Evolutionary conservation across 1,139 yeast genomes (phyloP).

Genomic region (Scheffersomyces illinoinensis): DNA sequence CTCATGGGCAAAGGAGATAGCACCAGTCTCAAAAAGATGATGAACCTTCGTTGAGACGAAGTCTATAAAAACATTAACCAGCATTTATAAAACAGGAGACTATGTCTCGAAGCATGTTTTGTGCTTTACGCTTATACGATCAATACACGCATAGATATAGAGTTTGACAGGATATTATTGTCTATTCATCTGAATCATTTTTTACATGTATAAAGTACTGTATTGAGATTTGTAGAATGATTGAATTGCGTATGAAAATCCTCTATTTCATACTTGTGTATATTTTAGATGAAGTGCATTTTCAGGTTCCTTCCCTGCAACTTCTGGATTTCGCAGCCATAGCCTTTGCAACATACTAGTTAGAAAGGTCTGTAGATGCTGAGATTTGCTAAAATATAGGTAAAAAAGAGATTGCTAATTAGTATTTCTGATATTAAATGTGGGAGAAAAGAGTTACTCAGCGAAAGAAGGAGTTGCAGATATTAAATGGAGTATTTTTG

Average conservation of each 20-base stretch:
- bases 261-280: not conserved
- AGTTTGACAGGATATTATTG: not conserved
- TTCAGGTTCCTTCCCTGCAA: not conserved
- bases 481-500: too few relatives aligned
- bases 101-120: not conserved
- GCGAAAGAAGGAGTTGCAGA: too few relatives aligned
- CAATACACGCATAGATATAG: not conserved
- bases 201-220: not conserved
- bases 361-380: too few relatives aligned
- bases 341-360: not conserved
- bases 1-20: constrained; percentile 12
- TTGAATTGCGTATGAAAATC: not conserved
- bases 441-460: too few relatives aligned
- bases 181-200: not conserved
- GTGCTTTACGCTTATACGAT: not conserved
- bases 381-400: too few relatives aligned
- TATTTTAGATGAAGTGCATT: too few relatives aligned
- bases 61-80: not conserved
- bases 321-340: not conserved
- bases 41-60: constrained; percentile 15
- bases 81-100: not conserved
- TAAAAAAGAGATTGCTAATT: too few relatives aligned
- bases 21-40: constrained; percentile 16
- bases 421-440: too few relatives aligned
- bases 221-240: too few relatives aligned